Evolutionary conservation across 2,329 filamentous ascomycete genomes (phyloP).

Genomic region (Didymella segeticola): DNA sequence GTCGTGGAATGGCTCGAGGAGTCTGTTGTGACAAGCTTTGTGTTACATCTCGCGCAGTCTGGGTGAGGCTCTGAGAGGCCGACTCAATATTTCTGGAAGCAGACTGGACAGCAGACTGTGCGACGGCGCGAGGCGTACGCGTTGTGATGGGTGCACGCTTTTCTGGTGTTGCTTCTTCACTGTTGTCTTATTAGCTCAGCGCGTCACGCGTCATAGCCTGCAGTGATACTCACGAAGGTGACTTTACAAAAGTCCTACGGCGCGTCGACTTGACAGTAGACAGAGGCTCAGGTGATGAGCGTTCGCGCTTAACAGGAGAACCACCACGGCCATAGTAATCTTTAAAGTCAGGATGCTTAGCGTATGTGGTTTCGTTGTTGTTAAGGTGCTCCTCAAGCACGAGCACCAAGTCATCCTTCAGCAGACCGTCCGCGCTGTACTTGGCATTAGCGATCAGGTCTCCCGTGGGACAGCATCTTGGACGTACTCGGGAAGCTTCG

Average conservation of each 20-base stretch:
- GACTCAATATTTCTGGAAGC: conserved; percentile 11
- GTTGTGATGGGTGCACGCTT: conserved; percentile 36
- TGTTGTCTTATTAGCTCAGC: conserved; percentile 36
- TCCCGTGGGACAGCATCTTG: conserved; percentile 1
- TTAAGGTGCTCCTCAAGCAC: conserved; percentile 48
- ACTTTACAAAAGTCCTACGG: conserved; percentile 45
- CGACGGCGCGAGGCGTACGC: conserved; percentile 10
- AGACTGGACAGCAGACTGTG: conserved; percentile 36
- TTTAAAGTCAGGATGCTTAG: conserved; percentile 68
- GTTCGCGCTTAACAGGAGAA: conserved; percentile 60
- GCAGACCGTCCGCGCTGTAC: conserved; percentile 70
- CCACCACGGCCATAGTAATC: conserved; percentile 77
- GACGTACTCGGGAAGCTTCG: conserved; percentile 76
- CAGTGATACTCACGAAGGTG: conserved; percentile 35
- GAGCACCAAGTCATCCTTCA: conserved; percentile 79
- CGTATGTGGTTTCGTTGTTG: conserved; percentile 70
- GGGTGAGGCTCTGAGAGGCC: conserved; percentile 5
- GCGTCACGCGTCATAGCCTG: conserved; percentile 35
- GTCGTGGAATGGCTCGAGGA: conserved; percentile 49
- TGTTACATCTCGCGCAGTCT: conserved; percentile 4
- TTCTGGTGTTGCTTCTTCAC: conserved; percentile 54
- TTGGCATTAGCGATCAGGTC: conserved; percentile 20
- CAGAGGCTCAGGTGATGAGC: conserved; percentile 46
- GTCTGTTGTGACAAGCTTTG: conserved; percentile 25
- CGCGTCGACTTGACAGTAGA: conserved; percentile 39